A percentile compares a stretch with the other conserved stretches of the same genome.
phyloP scores from a whole-genome alignment of 2,329 filamentous ascomycete genomes.

The Fusarium siculi region DNA sequence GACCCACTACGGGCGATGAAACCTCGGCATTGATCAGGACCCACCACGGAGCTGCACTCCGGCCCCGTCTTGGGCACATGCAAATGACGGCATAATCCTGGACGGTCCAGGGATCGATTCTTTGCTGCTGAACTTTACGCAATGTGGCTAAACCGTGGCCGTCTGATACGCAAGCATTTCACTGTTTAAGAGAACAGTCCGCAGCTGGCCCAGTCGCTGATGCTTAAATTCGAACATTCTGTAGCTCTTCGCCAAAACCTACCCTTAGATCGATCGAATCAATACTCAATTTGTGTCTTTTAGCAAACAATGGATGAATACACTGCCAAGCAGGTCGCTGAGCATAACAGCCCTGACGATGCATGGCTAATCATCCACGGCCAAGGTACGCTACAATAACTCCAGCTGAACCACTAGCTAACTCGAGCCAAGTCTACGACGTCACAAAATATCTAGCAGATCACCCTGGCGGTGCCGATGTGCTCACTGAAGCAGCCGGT shows the following conservation, averaged over 20 bases:
- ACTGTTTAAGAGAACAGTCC: background rate
- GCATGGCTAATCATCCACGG: conserved; percentile 7
- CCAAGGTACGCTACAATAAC: background rate
- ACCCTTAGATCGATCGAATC: rapidly evolving
- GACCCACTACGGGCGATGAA: background rate
- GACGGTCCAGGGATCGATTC: rapidly evolving
- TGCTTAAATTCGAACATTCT: background rate
- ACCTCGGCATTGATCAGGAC: background rate
- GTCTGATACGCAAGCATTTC: too few species aligned
- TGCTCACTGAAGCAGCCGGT: conserved; percentile 80
- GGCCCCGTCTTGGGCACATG: background rate
- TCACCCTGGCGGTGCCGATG: conserved; percentile 79
- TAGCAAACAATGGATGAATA: background rate
- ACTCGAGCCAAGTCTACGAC: conserved; percentile 61
- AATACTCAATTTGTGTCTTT: rapidly evolving
- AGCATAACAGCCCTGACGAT: background rate
- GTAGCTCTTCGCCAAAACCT: too few species aligned
- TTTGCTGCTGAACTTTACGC: too few species aligned
- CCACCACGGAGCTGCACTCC: background rate
- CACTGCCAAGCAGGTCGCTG: conserved; percentile 1
- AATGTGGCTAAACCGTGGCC: background rate
- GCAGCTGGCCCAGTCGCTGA: background rate
- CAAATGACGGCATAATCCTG: background rate
- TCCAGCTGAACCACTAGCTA: rapidly evolving
- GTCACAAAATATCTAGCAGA: conserved; percentile 66